Conservation (phyloP, 768 basidiomycete species). For the Pleurotus citrinopileatus region DNA sequence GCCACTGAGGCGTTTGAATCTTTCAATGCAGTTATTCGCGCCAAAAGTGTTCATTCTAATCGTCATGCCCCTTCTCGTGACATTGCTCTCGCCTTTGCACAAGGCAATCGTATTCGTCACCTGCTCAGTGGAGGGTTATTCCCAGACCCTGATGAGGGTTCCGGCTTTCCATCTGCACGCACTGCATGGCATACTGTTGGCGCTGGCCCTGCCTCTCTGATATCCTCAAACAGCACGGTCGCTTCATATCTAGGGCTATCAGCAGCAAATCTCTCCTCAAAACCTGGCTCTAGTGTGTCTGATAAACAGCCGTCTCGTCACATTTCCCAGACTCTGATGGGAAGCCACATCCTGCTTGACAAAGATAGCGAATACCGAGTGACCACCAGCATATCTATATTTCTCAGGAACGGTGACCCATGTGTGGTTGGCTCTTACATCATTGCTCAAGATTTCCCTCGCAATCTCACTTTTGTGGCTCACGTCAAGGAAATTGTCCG, state of each 20-base stretch:
- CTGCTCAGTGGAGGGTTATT: slow-evolving; percentile 22
- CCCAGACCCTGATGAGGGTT: neutral
- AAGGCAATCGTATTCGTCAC: slow-evolving; percentile 23
- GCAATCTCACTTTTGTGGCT: too few relatives aligned
- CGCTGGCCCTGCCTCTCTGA: neutral
- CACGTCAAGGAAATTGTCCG: too few relatives aligned
- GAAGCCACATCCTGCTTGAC: neutral
- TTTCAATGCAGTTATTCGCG: slow-evolving; percentile 34
- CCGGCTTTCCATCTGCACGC: neutral
- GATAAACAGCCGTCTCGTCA: neutral
- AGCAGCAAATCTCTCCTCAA: neutral
- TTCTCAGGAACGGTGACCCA: too few relatives aligned
- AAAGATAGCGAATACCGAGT: too few relatives aligned
- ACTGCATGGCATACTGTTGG: neutral
- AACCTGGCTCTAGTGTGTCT: neutral
- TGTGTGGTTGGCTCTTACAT: too few relatives aligned
- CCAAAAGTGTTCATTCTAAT: slow-evolving; percentile 30
- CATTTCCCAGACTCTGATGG: neutral
- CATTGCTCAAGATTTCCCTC: too few relatives aligned
- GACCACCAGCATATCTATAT: too few relatives aligned
- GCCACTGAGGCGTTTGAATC: slow-evolving; percentile 42
- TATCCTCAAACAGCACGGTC: neutral
- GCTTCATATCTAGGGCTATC: neutral
- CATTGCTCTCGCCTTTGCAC: slow-evolving; percentile 24
- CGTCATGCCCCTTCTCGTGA: slow-evolving; percentile 29